Evolutionary conservation across 1,139 yeast genomes (phyloP).

Genomic region (Blastobotrys buckinghamii): DNA sequence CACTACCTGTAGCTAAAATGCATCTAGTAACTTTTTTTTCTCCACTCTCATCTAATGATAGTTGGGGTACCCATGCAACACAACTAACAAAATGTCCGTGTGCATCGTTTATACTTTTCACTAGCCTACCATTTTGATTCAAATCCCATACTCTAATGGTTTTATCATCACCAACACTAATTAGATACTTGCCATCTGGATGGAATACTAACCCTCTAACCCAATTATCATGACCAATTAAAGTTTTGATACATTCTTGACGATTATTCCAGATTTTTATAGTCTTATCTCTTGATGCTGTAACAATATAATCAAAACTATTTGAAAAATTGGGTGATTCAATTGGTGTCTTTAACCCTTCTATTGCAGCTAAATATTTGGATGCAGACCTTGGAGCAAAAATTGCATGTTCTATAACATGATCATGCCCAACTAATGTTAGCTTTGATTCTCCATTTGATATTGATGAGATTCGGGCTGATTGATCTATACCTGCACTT

Average conservation of each 20-base stretch:
- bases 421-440: slow-evolving; percentile 69
- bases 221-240: slow-evolving; percentile 85
- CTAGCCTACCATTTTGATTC: slow-evolving; percentile 45
- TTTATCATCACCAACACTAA: slow-evolving; percentile 78
- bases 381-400: slow-evolving; percentile 57
- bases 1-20: slow-evolving; percentile 71
- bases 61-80: slow-evolving; percentile 50
- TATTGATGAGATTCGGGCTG: slow-evolving; percentile 57
- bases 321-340: slow-evolving; percentile 19
- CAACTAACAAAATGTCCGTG: slow-evolving; percentile 72
- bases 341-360: slow-evolving; percentile 29
- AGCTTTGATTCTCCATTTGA: slow-evolving; percentile 65
- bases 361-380: slow-evolving; percentile 45
- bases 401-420: slow-evolving; percentile 71
- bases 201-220: slow-evolving; percentile 64
- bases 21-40: slow-evolving; percentile 23
- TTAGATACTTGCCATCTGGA: slow-evolving; percentile 66
- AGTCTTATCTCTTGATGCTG: slow-evolving; percentile 77
- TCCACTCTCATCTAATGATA: slow-evolving; percentile 17
- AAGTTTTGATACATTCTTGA: slow-evolving; percentile 50
- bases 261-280: slow-evolving; percentile 75
- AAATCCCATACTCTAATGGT: slow-evolving; percentile 78
- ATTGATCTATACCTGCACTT: slow-evolving; percentile 79
- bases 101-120: slow-evolving; percentile 47
- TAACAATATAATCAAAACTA: slow-evolving; percentile 43